Conservation (phyloP, 257 asterid species). For the Lithospermum erythrorhizon region DNA sequence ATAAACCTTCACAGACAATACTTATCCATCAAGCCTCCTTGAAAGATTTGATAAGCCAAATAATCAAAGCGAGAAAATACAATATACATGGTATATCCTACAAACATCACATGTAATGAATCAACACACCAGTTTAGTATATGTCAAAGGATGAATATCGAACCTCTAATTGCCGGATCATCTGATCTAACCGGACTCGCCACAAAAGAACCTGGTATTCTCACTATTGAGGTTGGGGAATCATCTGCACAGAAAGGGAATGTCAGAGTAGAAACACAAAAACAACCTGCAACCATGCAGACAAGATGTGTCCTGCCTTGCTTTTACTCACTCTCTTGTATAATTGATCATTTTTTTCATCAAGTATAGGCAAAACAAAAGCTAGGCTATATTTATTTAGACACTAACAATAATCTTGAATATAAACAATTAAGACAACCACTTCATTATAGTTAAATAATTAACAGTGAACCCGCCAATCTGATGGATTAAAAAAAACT, state of each 20-base stretch:
- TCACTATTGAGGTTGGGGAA: conserved; percentile 51
- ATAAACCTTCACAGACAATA: no score
- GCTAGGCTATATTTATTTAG: not conserved
- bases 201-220: conserved; percentile 42
- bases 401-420: not conserved
- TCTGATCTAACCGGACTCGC: conserved; percentile 43
- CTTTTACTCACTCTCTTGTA: no score
- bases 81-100: no score
- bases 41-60: no score
- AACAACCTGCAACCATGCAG: no score
- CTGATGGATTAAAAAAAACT: no score
- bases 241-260: conserved; percentile 34
- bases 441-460: not conserved
- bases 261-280: conserved; percentile 1
- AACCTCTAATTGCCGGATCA: conserved; percentile 34
- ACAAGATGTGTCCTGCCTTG: no score
- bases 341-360: no score
- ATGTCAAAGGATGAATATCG: conserved; percentile 6
- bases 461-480: no score
- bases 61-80: no score
- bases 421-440: not conserved
- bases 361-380: not conserved
- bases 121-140: not conserved
- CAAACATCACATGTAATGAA: not conserved
- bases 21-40: no score